These are phyloP conservation scores for Bolboschoenoplectus hybrid DNA, from an alignment of 202 grass and related monocot genomes.

Conservation along the genomic window DNA sequence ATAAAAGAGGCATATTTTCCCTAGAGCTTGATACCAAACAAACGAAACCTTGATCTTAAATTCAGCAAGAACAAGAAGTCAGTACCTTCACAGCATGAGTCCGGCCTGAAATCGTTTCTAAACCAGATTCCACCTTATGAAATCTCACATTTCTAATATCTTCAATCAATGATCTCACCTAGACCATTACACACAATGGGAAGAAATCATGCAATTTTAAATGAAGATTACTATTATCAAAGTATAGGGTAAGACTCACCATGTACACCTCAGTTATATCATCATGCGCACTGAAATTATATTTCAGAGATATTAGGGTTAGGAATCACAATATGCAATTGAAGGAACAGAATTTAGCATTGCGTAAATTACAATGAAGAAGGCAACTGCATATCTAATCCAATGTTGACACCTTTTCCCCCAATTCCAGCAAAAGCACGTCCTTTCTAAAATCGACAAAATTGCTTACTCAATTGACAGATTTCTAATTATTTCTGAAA, in stretches of 20 bases:
- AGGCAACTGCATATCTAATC: not conserved
- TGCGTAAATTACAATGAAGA: conserved; percentile 12
- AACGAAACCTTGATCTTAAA: not conserved
- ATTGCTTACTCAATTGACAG: not conserved
- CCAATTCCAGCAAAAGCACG: not conserved
- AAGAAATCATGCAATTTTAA: conserved; percentile 14
- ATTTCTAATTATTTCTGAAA: not conserved
- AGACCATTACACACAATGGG: conserved; percentile 16
- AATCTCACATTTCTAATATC: conserved; percentile 98
- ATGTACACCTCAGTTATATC: conserved; percentile 89
- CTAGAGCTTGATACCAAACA: not conserved
- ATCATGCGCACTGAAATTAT: conserved; percentile 60
- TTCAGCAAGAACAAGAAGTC: not conserved
- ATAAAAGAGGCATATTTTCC: not conserved
- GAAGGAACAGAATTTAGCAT: not conserved
- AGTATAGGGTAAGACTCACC: conserved; percentile 51
- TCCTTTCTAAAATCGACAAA: not conserved
- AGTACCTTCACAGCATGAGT: conserved; percentile 97
- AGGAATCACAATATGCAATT: conserved; percentile 1
- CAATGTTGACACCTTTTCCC: not conserved
- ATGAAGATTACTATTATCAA: conserved; percentile 22
- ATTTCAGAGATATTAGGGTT: conserved; percentile 5
- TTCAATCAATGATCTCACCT: conserved; percentile 96
- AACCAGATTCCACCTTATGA: conserved; percentile 91
- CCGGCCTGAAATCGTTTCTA: conserved; percentile 89